These are phyloP conservation scores for Sphaerosporella brunnea DNA, from an alignment of 495 filamentous ascomycete species.

Conservation along the genomic window DNA sequence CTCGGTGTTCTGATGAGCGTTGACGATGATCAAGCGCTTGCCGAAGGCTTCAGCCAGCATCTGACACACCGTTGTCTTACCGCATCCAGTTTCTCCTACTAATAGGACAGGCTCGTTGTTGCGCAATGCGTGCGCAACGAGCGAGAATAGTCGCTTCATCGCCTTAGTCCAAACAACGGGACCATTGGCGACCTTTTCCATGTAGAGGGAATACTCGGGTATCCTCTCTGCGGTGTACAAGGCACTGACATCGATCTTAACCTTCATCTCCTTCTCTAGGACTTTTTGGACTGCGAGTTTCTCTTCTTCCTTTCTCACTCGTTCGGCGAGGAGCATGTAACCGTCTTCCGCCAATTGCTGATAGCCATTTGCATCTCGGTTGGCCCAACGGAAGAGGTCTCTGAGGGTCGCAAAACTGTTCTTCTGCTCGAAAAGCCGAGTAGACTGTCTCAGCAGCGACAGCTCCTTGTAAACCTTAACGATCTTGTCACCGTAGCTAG, in stretches of 20 bases:
- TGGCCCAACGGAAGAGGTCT: slow-evolving; percentile 95
- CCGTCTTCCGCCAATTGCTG: slow-evolving; percentile 84
- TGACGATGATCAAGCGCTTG: slow-evolving; percentile 67
- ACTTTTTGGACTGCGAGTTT: slow-evolving; percentile 64
- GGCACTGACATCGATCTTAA: slow-evolving; percentile 51
- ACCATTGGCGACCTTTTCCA: slow-evolving; percentile 21
- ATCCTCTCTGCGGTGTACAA: slow-evolving; percentile 46
- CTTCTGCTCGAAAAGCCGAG: slow-evolving; percentile 85
- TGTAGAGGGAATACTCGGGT: slow-evolving; percentile 38
- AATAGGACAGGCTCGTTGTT: slow-evolving; percentile 90
- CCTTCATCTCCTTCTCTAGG: slow-evolving; percentile 85
- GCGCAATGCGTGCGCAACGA: slow-evolving; percentile 65
- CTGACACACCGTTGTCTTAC: slow-evolving; percentile 93
- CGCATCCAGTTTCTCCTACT: slow-evolving; percentile 91
- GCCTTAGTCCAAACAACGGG: slow-evolving; percentile 85
- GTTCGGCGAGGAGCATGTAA: slow-evolving; percentile 86
- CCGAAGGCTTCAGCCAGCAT: slow-evolving; percentile 63
- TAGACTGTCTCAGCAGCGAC: slow-evolving; percentile 71
- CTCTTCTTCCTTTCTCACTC: slow-evolving; percentile 82
- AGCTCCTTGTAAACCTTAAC: slow-evolving; percentile 89
- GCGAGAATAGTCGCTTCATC: slow-evolving; percentile 74
- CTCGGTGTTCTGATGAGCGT: slow-evolving; percentile 94
- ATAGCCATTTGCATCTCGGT: slow-evolving; percentile 62
- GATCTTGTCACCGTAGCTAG: slow-evolving; percentile 77
- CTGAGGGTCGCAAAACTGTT: slow-evolving; percentile 91